phyloP scores from a whole-genome alignment of 2,329 filamentous ascomycete genomes.

The Eutypella sp. region DNA sequence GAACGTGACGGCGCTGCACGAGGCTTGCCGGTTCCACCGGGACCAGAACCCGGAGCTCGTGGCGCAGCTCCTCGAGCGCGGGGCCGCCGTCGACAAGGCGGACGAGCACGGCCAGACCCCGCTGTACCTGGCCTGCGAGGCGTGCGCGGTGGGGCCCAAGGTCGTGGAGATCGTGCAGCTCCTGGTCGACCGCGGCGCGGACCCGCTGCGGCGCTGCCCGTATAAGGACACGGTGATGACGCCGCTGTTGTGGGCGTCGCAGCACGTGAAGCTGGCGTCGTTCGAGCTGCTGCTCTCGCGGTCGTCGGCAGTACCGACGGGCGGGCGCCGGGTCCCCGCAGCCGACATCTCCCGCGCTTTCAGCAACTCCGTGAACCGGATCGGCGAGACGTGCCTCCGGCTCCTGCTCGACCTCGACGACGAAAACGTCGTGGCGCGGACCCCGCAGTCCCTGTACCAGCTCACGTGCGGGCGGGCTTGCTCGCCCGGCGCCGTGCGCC shows the following conservation, averaged over 20 bases:
- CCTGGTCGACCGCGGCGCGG: neutral
- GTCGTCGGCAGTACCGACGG: no score
- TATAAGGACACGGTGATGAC: neutral
- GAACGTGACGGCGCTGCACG: neutral
- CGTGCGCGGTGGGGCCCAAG: no score
- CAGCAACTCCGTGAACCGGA: no score
- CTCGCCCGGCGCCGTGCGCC: neutral
- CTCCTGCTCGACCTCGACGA: neutral
- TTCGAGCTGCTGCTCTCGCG: neutral
- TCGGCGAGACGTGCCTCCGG: neutral
- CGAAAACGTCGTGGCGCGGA: neutral
- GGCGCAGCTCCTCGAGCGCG: neutral
- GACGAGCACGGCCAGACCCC: neutral
- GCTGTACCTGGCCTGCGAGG: neutral
- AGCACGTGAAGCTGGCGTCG: neutral
- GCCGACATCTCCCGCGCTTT: no score
- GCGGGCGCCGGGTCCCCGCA: no score
- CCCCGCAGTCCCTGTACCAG: neutral
- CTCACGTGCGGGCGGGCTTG: neutral
- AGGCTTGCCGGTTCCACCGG: neutral
- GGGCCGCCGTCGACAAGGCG: neutral
- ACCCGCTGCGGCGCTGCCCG: neutral
- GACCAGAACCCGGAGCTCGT: neutral
- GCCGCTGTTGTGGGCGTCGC: neutral
- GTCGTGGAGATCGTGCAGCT: neutral